These are phyloP conservation scores for Corymbia calophylla DNA, from an alignment of 441 rosid genomes.

Conservation along the genomic window DNA sequence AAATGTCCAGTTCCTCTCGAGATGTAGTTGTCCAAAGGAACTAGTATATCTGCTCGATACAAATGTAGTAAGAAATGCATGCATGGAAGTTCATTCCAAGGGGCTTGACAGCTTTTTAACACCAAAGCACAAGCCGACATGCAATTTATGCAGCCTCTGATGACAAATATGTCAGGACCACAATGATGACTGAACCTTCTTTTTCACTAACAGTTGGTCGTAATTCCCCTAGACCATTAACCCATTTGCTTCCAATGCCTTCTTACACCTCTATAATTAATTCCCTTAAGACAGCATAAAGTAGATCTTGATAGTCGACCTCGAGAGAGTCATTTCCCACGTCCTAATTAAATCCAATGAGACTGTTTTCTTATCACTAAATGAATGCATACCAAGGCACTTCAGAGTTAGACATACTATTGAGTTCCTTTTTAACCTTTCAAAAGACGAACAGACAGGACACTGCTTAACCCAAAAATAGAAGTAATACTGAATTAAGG, in stretches of 20 bases:
- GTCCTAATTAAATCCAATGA: neutral
- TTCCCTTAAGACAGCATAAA: neutral
- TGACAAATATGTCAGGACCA: conserved; percentile 9
- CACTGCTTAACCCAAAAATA: neutral
- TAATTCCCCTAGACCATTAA: neutral
- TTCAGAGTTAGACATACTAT: neutral
- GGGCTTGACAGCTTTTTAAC: neutral
- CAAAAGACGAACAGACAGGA: neutral
- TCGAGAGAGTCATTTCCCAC: neutral
- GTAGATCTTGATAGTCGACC: neutral
- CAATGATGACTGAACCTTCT: neutral
- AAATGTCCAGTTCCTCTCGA: conserved; percentile 84
- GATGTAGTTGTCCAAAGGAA: conserved; percentile 91
- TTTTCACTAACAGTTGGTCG: neutral
- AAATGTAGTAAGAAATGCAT: neutral
- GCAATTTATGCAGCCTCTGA: neutral
- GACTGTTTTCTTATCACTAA: neutral
- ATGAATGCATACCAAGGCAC: neutral
- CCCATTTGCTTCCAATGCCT: neutral
- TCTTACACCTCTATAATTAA: neutral
- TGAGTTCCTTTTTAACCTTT: neutral
- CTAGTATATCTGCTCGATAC: conserved; percentile 65
- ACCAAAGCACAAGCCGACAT: neutral
- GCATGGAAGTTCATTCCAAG: neutral
- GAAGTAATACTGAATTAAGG: neutral